These are phyloP conservation scores for Citrus maxima DNA, from an alignment of 345 rosid species.

Conservation along the genomic window DNA sequence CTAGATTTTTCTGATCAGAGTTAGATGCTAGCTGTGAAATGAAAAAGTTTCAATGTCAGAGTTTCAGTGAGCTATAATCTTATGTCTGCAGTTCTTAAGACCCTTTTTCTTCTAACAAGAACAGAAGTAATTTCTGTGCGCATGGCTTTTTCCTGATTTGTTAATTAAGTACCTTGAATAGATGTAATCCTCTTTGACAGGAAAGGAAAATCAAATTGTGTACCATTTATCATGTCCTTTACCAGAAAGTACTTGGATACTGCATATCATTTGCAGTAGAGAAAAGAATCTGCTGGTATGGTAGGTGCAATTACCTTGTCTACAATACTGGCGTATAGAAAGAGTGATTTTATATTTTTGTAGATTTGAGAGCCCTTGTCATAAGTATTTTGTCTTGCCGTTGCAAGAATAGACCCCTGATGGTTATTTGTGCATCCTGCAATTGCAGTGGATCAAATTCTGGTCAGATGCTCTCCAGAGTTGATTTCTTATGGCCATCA, in stretches of 20 bases:
- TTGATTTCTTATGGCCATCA: slow-evolving; percentile 62
- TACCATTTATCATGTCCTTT: background rate
- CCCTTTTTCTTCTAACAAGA: background rate
- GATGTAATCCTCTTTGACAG: background rate
- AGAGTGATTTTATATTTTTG: background rate
- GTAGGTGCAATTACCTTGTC: background rate
- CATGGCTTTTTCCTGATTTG: slow-evolving; percentile 11
- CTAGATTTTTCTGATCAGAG: no score
- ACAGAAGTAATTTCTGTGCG: background rate
- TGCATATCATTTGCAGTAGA: background rate
- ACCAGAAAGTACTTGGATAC: background rate
- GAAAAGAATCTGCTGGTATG: background rate
- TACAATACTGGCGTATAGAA: background rate
- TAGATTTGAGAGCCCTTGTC: background rate
- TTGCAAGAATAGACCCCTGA: slow-evolving; percentile 4
- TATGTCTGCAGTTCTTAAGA: background rate
- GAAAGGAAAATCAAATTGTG: background rate
- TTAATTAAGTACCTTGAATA: background rate
- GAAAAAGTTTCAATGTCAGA: background rate
- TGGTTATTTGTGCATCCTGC: slow-evolving; percentile 5
- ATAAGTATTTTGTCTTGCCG: background rate
- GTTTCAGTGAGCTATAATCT: background rate
- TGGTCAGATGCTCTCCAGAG: slow-evolving; percentile 51
- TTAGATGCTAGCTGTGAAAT: background rate
- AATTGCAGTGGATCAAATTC: slow-evolving; percentile 70